Conservation (phyloP, 495 filamentous ascomycete genomes). For the Cercophora samala region DNA sequence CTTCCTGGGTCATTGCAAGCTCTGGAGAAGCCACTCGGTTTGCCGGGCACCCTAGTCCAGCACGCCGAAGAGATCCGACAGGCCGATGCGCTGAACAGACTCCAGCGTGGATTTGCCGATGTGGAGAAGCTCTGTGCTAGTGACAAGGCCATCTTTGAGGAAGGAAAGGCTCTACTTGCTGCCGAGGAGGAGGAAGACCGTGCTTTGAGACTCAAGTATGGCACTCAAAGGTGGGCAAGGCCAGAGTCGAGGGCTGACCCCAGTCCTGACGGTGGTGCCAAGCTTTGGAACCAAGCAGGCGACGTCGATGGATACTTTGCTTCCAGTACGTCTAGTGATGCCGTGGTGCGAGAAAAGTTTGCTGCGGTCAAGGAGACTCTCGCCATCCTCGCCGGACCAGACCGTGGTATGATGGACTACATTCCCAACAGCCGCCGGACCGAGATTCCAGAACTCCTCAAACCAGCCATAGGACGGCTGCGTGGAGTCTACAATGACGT, state of each 20-base stretch:
- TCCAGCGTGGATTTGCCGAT: slow-evolving; percentile 76
- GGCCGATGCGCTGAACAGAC: slow-evolving; percentile 72
- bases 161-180: slow-evolving; percentile 71
- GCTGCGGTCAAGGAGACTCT: slow-evolving; percentile 70
- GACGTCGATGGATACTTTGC: slow-evolving; percentile 88
- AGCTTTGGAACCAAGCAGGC: slow-evolving; percentile 67
- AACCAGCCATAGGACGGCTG: slow-evolving; percentile 70
- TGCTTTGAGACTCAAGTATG: slow-evolving; percentile 69
- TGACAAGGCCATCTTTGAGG: slow-evolving; percentile 70
- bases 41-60: slow-evolving; percentile 78
- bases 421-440: slow-evolving; percentile 81
- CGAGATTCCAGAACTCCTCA: slow-evolving; percentile 73
- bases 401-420: slow-evolving; percentile 77
- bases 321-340: slow-evolving; percentile 78
- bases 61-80: slow-evolving; percentile 97
- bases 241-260: slow-evolving; percentile 55
- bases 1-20: slow-evolving; percentile 92
- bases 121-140: slow-evolving; percentile 79
- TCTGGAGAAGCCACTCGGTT: slow-evolving; percentile 86
- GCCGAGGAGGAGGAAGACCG: slow-evolving; percentile 83
- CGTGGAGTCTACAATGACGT: slow-evolving; percentile 79
- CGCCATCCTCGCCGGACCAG: slow-evolving; percentile 68
- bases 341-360: slow-evolving; percentile 74
- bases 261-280: slow-evolving; percentile 59
- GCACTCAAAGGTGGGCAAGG: slow-evolving; percentile 82